Conservation (phyloP, 495 filamentous ascomycete genomes). For the Penicillium desertorum region DNA sequence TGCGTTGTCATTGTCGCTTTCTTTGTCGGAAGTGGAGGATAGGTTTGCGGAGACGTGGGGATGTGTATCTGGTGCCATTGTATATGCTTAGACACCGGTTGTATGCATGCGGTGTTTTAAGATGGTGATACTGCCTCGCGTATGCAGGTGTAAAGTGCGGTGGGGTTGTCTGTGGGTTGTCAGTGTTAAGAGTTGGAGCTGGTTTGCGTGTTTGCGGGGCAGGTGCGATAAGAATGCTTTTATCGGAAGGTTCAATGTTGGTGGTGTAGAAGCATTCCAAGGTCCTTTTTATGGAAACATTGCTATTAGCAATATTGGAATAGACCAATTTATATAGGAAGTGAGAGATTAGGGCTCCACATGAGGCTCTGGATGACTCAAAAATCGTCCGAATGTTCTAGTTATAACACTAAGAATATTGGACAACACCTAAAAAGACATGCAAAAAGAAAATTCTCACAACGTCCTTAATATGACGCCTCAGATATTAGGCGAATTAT, state of each 20-base stretch:
- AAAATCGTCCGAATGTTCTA: neutral
- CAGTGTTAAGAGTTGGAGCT: neutral
- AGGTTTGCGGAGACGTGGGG: conserved; percentile 1
- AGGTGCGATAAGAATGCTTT: neutral
- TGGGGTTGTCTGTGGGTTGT: neutral
- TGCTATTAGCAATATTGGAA: neutral
- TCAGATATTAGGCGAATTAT: too few species aligned
- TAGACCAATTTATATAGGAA: neutral
- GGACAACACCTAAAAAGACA: neutral
- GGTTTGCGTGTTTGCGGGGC: neutral
- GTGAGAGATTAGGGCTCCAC: neutral
- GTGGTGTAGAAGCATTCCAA: neutral
- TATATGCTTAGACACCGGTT: neutral
- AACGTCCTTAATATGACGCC: too few species aligned
- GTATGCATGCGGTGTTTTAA: neutral
- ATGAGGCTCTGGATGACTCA: neutral
- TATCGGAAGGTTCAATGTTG: neutral
- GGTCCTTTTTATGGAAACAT: neutral
- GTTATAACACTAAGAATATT: neutral
- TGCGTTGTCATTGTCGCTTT: conserved; percentile 3
- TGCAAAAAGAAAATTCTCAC: neutral
- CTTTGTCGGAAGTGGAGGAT: neutral
- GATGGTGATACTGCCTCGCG: neutral
- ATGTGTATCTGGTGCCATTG: conserved; percentile 1
- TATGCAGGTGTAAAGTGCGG: neutral